phyloP scores from a whole-genome alignment of 1,284 basidiomycete species.

The Heterobasidion irregulare region DNA sequence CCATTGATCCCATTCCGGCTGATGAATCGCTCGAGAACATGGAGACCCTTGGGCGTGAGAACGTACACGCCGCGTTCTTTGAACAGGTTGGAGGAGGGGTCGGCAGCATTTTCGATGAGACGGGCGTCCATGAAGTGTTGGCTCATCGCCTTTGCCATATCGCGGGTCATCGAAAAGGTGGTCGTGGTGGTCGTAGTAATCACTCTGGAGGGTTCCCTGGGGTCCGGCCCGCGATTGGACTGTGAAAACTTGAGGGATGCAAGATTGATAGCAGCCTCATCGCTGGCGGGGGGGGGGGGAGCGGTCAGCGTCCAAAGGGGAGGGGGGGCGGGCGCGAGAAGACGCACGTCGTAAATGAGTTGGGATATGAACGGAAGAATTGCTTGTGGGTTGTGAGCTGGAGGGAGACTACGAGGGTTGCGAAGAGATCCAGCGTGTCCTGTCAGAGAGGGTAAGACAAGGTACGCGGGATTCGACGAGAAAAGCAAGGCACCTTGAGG shows the following conservation, averaged over 20 bases:
- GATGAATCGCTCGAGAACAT: slow-evolving; percentile 98
- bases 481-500: slow-evolving; percentile 57
- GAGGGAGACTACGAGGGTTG: slow-evolving; percentile 92
- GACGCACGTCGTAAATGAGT: slow-evolving; percentile 92
- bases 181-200: slow-evolving; percentile 99
- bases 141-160: slow-evolving; percentile 99
- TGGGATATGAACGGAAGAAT: slow-evolving; percentile 91
- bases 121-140: slow-evolving; percentile 99
- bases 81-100: slow-evolving; percentile 83
- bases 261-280: slow-evolving; percentile 92
- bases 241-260: slow-evolving; percentile 98
- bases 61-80: slow-evolving; percentile 96
- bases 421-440: slow-evolving; percentile 98
- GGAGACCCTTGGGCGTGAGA: slow-evolving; percentile 95
- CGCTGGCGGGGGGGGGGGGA: slow-evolving; percentile 37
- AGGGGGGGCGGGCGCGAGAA: slow-evolving; percentile 22
- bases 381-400: slow-evolving; percentile 86
- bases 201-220: slow-evolving; percentile 93
- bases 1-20: slow-evolving; percentile 97
- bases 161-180: slow-evolving; percentile 98
- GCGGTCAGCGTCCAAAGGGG: slow-evolving; percentile 6
- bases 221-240: slow-evolving; percentile 96
- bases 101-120: slow-evolving; percentile 93
- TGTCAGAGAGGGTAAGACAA: slow-evolving; percentile 22
- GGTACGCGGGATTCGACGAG: slow-evolving; percentile 5